Conservation (phyloP, 2,329 filamentous ascomycete genomes). For the Zymoseptoria passerinii region DNA sequence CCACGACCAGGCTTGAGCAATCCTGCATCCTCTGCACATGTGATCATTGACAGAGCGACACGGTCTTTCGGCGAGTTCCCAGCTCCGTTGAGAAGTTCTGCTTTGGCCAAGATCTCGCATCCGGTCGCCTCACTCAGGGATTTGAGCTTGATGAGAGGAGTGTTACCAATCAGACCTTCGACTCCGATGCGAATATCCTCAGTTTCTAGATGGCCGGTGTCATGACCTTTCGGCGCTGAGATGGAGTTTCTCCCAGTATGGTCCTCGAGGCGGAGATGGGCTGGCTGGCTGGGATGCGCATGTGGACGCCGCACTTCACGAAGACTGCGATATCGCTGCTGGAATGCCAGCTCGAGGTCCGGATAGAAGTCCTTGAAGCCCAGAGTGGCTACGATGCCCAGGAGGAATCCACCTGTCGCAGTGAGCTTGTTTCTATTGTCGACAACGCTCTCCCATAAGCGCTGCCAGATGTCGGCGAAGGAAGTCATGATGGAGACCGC, state of each 20-base stretch:
- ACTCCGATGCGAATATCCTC: slow-evolving; percentile 63
- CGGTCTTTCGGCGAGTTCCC: slow-evolving; percentile 92
- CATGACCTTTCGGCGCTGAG: neutral
- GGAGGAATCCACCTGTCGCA: slow-evolving; percentile 49
- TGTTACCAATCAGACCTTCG: slow-evolving; percentile 87
- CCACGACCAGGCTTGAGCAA: slow-evolving; percentile 70
- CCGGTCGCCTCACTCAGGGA: slow-evolving; percentile 81
- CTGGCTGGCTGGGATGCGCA: slow-evolving; percentile 20
- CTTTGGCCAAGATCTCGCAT: slow-evolving; percentile 84
- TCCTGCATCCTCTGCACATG: slow-evolving; percentile 67
- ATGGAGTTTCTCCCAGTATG: slow-evolving; percentile 17
- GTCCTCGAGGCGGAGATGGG: slow-evolving; percentile 26
- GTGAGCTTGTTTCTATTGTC: slow-evolving; percentile 29
- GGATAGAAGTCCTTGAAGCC: slow-evolving; percentile 74
- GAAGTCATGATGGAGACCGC: slow-evolving; percentile 10
- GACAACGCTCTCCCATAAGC: slow-evolving; percentile 24
- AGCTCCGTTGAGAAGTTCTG: slow-evolving; percentile 91
- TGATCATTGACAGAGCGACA: slow-evolving; percentile 84
- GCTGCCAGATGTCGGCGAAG: slow-evolving; percentile 19
- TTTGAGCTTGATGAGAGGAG: slow-evolving; percentile 76
- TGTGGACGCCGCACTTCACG: slow-evolving; percentile 19
- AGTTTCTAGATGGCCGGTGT: neutral
- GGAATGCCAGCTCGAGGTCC: slow-evolving; percentile 59
- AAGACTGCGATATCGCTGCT: slow-evolving; percentile 31
- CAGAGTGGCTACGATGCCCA: slow-evolving; percentile 66